Base-by-base conservation (phyloP, 164 flowering plant species). In the Aristolochia fimbriata region DNA sequence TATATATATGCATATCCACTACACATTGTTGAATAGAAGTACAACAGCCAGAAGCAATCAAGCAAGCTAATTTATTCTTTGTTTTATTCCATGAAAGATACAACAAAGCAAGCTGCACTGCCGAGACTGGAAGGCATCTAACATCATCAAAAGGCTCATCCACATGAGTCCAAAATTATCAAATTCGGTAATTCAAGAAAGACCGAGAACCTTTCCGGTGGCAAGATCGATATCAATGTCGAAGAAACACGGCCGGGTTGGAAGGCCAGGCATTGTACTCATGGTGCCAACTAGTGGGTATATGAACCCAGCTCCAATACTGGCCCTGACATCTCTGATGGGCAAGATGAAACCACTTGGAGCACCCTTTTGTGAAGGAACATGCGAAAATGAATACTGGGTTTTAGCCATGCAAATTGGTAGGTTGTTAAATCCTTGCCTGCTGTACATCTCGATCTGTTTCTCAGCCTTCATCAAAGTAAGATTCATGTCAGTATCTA, bases 371-470 rank as follows among this genome's bases (percentile, higher is more conserved):
- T 66, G 72, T 16, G 95, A 67, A 27, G 97, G 83, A 37, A 76
- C 68, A 66, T 94, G 77, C 0, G 99, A 90, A 65, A 94, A 90
- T 15, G 99, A 94, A 59, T 94, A 94, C 66, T 94, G 99, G 27
- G 97, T 94, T 70, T 94, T 94, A 0, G 99, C 91, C 96, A 94
- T 94, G 81, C 99, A 94, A 66, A 94, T 90, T 16, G 99, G 99
- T 27, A 91, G 76, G 64, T 69, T 68, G 0, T 88, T 74, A 72
- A 93, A 93, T 1, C 99, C 99, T 77, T 93, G 99, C 68, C 56
- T 83, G 74, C 66, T 82, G 80, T 93, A 93, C 83, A 83, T 82
- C 68, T 90, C 97, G 43, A 93, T 88, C 76, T 93, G 99, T 64
- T 93, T 90, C 85, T 93, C 96, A 47, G 99, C 97, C 99, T 90